Evolutionary conservation across 2,329 filamentous ascomycete genomes (phyloP).

Genomic region (Epichloe typhina): DNA sequence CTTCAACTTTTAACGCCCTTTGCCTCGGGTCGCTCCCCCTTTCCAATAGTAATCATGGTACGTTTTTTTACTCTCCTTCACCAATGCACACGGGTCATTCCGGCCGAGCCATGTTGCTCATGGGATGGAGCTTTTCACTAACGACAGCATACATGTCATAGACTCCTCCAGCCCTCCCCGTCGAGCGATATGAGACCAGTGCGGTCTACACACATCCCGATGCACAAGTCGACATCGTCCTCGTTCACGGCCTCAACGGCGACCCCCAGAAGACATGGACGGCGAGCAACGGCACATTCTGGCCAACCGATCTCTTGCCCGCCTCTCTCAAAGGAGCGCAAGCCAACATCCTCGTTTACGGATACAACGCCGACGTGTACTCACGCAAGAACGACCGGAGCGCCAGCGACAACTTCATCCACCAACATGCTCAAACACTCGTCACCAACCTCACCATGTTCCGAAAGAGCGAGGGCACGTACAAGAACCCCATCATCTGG

Average conservation of each 20-base stretch:
- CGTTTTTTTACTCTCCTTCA: not conserved
- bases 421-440: conserved; percentile 58
- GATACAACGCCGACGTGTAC: conserved; percentile 58
- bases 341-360: conserved; percentile 57
- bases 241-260: conserved; percentile 60
- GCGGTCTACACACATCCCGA: conserved; percentile 45
- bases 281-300: conserved; percentile 45
- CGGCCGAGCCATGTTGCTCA: no score
- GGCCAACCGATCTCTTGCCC: conserved; percentile 57
- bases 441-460: conserved; percentile 49
- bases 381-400: conserved; percentile 34
- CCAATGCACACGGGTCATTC: not conserved
- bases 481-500: conserved; percentile 58
- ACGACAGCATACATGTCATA: not conserved
- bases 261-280: conserved; percentile 49
- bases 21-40: not conserved
- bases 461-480: conserved; percentile 42
- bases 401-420: conserved; percentile 53
- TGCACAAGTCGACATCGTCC: conserved; percentile 50
- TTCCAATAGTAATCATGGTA: not conserved
- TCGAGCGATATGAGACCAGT: conserved; percentile 41
- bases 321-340: conserved; percentile 39
- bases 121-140: not conserved
- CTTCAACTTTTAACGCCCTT: not conserved
- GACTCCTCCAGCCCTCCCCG: not conserved